Base-by-base conservation (phyloP, 1,284 basidiomycete species). In the Sanghuangporus baumii region DNA sequence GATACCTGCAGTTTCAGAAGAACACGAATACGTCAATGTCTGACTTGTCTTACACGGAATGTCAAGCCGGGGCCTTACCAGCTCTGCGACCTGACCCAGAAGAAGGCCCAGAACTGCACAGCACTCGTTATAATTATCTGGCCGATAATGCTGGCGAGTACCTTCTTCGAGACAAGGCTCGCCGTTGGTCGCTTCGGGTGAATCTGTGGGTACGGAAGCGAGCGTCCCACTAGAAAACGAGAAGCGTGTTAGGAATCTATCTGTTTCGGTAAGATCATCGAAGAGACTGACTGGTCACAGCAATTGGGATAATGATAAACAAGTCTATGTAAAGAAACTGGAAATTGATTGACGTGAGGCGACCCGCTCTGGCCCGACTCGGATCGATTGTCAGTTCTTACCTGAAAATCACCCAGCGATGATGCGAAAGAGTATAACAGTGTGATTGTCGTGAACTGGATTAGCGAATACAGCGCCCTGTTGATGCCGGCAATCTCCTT, bases 321-420 rank as follows among this genome's bases (percentile, higher is more conserved):
- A 99, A 80, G 76, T 99, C 96, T 69, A 99, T 98, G 76, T 98
- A 98, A 36, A 99, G 79, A 76, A 99, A 97, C 91, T 96, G 57
- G 43, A 56, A 57, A 61, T 47, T 52, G 47, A 36, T 54, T 54
- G 52, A 61, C 59, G 41, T 37, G 9, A 18, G 48, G 66, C 2
- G 37, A 31, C 26, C 31, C 36, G 52, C 52, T 54, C 31, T 34
- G 31, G 52, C 52, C 47, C 34, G 31, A 31, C 31, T 36, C 26
- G 36, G 63, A 52, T 57, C 41, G 16, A 67, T 57, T 34, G 57
- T 62, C 31, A 62, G 47, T 54, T 37, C 80, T 55, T 62, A 88
- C 93, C 86, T 98, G 92, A 75, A 98, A 97, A 74, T 99, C 97
- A 58, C 96, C 96, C 51, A 99, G 77, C 50, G 94, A 96, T 23